A percentile compares a stretch with the other conserved stretches of the same genome.
phyloP scores from a whole-genome alignment of 257 asterid species.

The Solanum piurae region DNA sequence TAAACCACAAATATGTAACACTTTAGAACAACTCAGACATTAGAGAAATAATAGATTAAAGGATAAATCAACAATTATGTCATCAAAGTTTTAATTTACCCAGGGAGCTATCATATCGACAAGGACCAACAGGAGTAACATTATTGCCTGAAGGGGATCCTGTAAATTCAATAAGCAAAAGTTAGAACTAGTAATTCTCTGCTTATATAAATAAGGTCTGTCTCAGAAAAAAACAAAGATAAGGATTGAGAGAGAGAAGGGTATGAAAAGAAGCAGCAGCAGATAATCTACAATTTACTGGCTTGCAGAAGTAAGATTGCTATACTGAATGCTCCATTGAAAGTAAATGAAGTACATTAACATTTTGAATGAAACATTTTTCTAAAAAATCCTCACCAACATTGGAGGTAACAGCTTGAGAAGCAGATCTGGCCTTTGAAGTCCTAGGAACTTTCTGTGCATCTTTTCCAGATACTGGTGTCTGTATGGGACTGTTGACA shows the following conservation, averaged over 20 bases:
- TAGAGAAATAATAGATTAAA: neutral
- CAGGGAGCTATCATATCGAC: conserved; percentile 95
- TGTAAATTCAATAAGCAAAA: conserved; percentile 19
- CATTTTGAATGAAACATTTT: neutral
- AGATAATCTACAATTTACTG: neutral
- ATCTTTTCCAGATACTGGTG: conserved; percentile 69
- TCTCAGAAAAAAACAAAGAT: neutral
- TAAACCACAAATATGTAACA: neutral
- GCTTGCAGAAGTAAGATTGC: neutral
- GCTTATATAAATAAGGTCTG: neutral
- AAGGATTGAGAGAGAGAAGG: neutral
- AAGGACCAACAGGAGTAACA: conserved; percentile 78
- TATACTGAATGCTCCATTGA: neutral
- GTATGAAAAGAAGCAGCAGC: neutral
- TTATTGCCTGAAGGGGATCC: conserved; percentile 76
- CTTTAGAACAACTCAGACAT: neutral
- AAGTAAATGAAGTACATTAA: neutral
- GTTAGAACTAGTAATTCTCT: neutral
- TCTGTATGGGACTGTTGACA: conserved; percentile 29
- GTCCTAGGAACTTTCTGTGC: conserved; percentile 61
- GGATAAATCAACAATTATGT: neutral
- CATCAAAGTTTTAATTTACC: conserved; percentile 32
- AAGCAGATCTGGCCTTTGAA: conserved; percentile 55
- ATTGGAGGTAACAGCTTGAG: conserved; percentile 41
- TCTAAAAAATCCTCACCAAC: conserved; percentile 42